These are phyloP conservation scores for Cinchona pubescens DNA, from an alignment of 257 asterid genomes.

Conservation along the genomic window DNA sequence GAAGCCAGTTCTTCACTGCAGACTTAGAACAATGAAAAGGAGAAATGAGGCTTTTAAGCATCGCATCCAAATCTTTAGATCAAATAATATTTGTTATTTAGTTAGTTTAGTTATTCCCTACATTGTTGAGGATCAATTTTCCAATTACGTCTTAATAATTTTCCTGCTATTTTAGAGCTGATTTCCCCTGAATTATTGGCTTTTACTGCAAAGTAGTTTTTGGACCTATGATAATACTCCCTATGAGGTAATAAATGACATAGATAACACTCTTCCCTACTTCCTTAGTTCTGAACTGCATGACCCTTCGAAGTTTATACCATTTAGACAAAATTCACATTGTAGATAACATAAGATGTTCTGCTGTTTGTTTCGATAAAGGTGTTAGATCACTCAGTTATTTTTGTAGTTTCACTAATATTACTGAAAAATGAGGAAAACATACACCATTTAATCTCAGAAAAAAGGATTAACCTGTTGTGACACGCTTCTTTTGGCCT, in stretches of 20 bases:
- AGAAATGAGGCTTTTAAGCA: not conserved
- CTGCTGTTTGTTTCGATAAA: no score
- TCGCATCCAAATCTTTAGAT: not conserved
- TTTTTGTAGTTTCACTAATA: not conserved
- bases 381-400: not conserved
- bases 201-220: no score
- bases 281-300: no score
- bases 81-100: no score
- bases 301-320: no score
- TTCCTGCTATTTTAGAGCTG: not conserved
- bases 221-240: no score
- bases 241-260: no score
- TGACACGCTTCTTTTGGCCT: slow-evolving; percentile 63
- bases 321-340: not conserved
- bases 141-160: not conserved
- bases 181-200: not conserved
- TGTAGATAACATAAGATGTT: not conserved
- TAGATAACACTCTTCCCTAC: no score
- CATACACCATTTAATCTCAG: no score
- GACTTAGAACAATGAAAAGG: not conserved
- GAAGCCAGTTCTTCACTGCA: no score
- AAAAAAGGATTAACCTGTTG: slow-evolving; percentile 41
- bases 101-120: not conserved
- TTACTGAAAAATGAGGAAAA: not conserved
- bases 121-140: not conserved